Base-by-base conservation (phyloP, 129 eudicot species). In the Helianthus tuberosus region DNA sequence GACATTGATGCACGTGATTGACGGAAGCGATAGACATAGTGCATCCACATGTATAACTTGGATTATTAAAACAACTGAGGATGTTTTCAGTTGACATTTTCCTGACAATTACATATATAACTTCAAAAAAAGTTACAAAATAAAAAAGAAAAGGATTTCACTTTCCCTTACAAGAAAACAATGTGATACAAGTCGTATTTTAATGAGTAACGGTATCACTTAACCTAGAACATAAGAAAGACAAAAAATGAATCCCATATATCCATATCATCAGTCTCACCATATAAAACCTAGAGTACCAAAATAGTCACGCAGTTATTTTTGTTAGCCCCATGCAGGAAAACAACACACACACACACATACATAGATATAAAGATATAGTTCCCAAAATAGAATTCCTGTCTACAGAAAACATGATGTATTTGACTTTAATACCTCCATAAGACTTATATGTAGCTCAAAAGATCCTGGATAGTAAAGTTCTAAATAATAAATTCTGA, bases 61-160 rank as follows among this genome's bases (percentile, higher is more conserved):
- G 96, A 92, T 84, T 92, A 96, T 20, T 89, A 92, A 43, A 87
- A 85, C 79, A 92, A 83, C 75, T 92, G 98, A 27, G 98, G 98
- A 85, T 92, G 96, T 77, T 92, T 92, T 57, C 96, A 89, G 89
- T 87, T 92, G 68, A 89, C 86, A 78, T 85, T 92, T 85, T 92
- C 98, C 98, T 92, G 80, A 64, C 16, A 63, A 66, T 47, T 47
- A 68, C 73, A 72, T 20, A 43, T 51, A 69, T 43, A 77, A 27
- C 39, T 54, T 76, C 51, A 49, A 49, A 20, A 71, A 52, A 10
- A 47, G 71, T 20, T 55, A 17, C 6, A 3, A 29, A 60, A 36
- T 7, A 29, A 12, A 8, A 57, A 29, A 29, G 35, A 29, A 49
- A 43, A 47, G 6, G 5, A 11, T 47, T 63, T 51, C 43, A 35